Evolutionary conservation across 73 alveolate genomes (phyloP), one percentile per base, ranked within the genome.

Genomic region (Stentor roeselii): DNA sequence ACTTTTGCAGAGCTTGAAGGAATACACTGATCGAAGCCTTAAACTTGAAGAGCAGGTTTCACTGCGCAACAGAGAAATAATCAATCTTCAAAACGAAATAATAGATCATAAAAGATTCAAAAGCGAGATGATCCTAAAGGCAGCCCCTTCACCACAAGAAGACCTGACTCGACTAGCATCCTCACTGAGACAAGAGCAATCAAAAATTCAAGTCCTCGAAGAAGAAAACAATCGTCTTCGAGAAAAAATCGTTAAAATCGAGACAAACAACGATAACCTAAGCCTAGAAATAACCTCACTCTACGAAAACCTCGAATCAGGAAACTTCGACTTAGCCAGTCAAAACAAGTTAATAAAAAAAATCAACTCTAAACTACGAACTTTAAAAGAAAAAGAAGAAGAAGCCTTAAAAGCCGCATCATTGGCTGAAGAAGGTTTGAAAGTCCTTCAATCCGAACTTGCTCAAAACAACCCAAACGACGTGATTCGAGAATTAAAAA

Each of bases 141-240:
- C 41, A 30, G 80, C 80, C 37, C 67, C 67, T 11, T 21, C 41
- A 21, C 80, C 80, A 30, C 42, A 67, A 1, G 80, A 67, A 34
- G 80, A 67, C 27, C 80, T 67, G 0, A 11, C 80, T 2, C 80
- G 37, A 21, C 80, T 67, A 27, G 21, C 80, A 27, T 21, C n/a
- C 14, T 67, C 80, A 21, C 34, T 67, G 34, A 67, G 41, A 67
- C 15, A 21, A 21, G 80, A 67, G 34, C 80, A 67, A 32, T 14
- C 34, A 21, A 67, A 67, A 67, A 11, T 40, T 1, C 80, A 30
- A 21, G 27, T 27, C 27, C 37, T 67, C 14, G 80, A 67, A 67
- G 37, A 32, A 67, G 80, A 67, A 67, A 67, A 67, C 42, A 0
- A 1, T 21, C 27, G 34, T 32, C 41, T 67, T 3, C 21, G 34